Evolutionary conservation across 106 monocot genomes (phyloP).

Genomic region (Allium sativum): DNA sequence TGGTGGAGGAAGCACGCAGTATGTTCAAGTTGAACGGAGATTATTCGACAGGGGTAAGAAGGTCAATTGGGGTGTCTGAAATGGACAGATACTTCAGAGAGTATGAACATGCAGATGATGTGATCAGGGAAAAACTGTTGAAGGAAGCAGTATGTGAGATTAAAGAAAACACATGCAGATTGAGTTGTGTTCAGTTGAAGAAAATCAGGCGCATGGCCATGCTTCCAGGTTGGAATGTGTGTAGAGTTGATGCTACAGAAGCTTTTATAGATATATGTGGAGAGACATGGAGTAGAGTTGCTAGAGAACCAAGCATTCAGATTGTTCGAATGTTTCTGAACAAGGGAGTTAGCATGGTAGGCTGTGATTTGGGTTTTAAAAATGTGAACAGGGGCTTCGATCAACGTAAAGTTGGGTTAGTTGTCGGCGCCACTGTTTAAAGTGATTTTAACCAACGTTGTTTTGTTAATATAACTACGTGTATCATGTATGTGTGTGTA

Average conservation of each 20-base stretch:
- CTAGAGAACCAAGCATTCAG: constrained; percentile 14
- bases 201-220: constrained; percentile 32
- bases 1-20: constrained; percentile 30
- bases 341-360: background rate
- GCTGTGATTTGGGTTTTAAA: no score
- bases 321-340: background rate
- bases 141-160: constrained; percentile 25
- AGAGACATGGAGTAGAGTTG: constrained; percentile 25
- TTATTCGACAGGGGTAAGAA: constrained; percentile 12
- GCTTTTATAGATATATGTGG: constrained; percentile 9
- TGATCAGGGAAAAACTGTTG: constrained; percentile 6
- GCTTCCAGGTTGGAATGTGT: constrained; percentile 23
- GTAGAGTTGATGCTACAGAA: constrained; percentile 34
- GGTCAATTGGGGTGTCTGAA: constrained; percentile 35
- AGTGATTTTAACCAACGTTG: no score
- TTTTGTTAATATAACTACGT: no score
- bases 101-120: constrained; percentile 10
- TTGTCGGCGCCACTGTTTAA: no score
- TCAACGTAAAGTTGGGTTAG: no score
- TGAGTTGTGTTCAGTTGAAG: constrained; percentile 23
- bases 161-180: constrained; percentile 41
- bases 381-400: no score
- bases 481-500: no score
- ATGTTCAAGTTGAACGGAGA: constrained; percentile 11
- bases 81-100: constrained; percentile 24